A percentile compares a stretch with the other conserved stretches of the same genome.
phyloP scores from a whole-genome alignment of 768 basidiomycete species.

The Omphalotus guepiniiformis region DNA sequence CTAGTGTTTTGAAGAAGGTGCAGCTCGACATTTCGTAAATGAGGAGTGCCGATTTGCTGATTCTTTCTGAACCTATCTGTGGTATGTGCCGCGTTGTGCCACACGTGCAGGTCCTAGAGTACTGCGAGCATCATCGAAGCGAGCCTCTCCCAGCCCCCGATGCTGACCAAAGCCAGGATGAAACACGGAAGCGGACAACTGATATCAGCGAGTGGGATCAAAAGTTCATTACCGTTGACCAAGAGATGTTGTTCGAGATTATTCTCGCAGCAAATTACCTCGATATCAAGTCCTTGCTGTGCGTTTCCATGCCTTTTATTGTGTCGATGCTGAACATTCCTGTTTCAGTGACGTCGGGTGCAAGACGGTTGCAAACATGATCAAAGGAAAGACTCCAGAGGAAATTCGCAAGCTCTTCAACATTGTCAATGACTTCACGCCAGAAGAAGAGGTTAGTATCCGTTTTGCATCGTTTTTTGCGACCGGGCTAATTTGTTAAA shows the following conservation, averaged over 20 bases:
- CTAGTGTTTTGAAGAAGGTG: constrained; percentile 91
- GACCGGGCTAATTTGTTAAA: constrained; percentile 9
- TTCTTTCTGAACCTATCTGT: neutral
- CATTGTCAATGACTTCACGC: constrained; percentile 97
- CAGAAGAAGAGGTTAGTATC: constrained; percentile 87
- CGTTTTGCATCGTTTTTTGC: constrained; percentile 10
- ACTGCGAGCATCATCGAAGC: constrained; percentile 97
- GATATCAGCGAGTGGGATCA: constrained; percentile 99
- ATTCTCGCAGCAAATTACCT: constrained; percentile 99
- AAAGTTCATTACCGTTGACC: constrained; percentile 97
- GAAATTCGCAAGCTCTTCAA: constrained; percentile 99
- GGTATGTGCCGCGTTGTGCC: neutral
- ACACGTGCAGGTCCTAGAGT: constrained; percentile 98
- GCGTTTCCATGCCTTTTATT: constrained; percentile 26
- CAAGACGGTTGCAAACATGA: constrained; percentile 99
- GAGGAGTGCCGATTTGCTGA: neutral
- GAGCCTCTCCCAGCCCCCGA: constrained; percentile 92
- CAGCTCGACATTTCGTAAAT: neutral
- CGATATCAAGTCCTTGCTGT: constrained; percentile 98
- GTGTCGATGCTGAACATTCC: neutral
- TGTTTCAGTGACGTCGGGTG: constrained; percentile 83
- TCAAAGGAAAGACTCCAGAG: constrained; percentile 99
- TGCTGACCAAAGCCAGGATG: constrained; percentile 78
- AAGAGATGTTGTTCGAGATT: constrained; percentile 99
- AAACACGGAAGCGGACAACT: constrained; percentile 95